Evolutionary conservation across 768 basidiomycete species (phyloP).

Genomic region (Suillus decipiens): DNA sequence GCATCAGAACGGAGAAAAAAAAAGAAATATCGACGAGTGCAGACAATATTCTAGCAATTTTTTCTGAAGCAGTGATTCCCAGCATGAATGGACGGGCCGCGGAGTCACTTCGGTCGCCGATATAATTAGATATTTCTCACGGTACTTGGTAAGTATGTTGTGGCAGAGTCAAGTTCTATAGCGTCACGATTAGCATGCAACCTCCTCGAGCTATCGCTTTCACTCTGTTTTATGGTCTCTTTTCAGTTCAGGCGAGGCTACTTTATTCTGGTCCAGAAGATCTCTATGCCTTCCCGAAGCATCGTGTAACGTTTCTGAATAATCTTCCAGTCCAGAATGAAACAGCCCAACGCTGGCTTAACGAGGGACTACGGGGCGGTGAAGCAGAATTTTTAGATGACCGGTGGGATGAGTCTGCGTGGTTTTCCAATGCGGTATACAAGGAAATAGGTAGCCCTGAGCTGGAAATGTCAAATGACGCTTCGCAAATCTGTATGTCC

Average conservation of each 20-base stretch:
- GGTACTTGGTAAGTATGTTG: slow-evolving; percentile 16
- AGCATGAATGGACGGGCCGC: slow-evolving; percentile 23
- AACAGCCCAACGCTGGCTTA: slow-evolving; percentile 76
- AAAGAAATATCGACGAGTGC: slow-evolving; percentile 2
- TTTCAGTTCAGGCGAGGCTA: slow-evolving; percentile 32
- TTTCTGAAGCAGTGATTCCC: slow-evolving; percentile 4
- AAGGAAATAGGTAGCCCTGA: slow-evolving; percentile 66
- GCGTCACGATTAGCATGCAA: slow-evolving; percentile 15
- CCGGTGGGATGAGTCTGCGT: slow-evolving; percentile 46
- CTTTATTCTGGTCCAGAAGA: slow-evolving; percentile 80
- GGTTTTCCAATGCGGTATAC: slow-evolving; percentile 40
- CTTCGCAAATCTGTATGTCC: slow-evolving; percentile 40
- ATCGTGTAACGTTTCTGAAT: slow-evolving; percentile 76
- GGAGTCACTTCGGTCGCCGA: slow-evolving; percentile 38
- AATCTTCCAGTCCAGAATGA: slow-evolving; percentile 71
- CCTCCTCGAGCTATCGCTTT: slow-evolving; percentile 16
- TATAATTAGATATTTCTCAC: slow-evolving; percentile 30
- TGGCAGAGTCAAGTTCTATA: slow-evolving; percentile 5
- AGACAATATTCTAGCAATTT: slow-evolving; percentile 11
- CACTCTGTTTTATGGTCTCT: slow-evolving; percentile 20
- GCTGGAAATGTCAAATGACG: slow-evolving; percentile 29
- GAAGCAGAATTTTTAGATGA: slow-evolving; percentile 77
- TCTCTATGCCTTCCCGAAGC: slow-evolving; percentile 80
- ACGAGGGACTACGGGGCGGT: slow-evolving; percentile 70
- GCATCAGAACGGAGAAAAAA: slow-evolving; percentile 8